These are phyloP conservation scores for Gomphus sp. DNA, from an alignment of 1,284 basidiomycete genomes.

Conservation along the genomic window DNA sequence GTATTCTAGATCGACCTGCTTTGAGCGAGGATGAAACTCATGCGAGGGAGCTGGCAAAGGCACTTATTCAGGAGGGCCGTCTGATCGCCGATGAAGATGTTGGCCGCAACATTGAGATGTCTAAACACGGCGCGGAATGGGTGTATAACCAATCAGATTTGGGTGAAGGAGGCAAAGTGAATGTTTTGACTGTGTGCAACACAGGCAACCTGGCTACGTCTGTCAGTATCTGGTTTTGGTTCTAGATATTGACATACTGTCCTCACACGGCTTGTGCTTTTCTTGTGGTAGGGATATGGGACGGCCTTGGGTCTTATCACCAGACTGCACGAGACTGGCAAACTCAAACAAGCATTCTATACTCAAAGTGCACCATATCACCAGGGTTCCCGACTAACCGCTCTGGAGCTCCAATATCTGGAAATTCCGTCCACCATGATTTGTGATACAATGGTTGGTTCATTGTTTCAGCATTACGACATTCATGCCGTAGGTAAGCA, in stretches of 20 bases:
- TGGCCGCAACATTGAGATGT: conserved; percentile 75
- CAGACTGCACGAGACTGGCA: conserved; percentile 67
- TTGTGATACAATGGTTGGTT: conserved; percentile 92
- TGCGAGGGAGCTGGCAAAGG: conserved; percentile 39
- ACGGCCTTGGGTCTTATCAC: conserved; percentile 92
- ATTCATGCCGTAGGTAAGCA: conserved; percentile 79
- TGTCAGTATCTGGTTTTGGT: conserved; percentile 33
- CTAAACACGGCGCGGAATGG: conserved; percentile 79
- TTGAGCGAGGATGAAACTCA: conserved; percentile 27
- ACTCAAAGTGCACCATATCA: conserved; percentile 92
- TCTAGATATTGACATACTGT: conserved; percentile 3
- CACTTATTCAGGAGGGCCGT: conserved; percentile 54
- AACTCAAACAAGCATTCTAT: conserved; percentile 75
- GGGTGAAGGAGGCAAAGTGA: conserved; percentile 45
- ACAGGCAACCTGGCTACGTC: conserved; percentile 90
- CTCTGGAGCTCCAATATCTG: conserved; percentile 77
- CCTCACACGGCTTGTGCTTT: neutral
- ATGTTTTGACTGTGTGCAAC: conserved; percentile 91
- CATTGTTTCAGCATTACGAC: conserved; percentile 76
- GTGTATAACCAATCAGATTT: conserved; percentile 47
- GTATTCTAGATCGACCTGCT: conserved; percentile 31
- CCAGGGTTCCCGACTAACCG: conserved; percentile 81
- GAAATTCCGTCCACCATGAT: conserved; percentile 85
- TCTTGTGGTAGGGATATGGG: conserved; percentile 67
- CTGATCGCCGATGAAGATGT: conserved; percentile 77